These are phyloP conservation scores for Podospora bellae-mahoneyi DNA, from an alignment of 495 filamentous ascomycete species.

Conservation along the genomic window DNA sequence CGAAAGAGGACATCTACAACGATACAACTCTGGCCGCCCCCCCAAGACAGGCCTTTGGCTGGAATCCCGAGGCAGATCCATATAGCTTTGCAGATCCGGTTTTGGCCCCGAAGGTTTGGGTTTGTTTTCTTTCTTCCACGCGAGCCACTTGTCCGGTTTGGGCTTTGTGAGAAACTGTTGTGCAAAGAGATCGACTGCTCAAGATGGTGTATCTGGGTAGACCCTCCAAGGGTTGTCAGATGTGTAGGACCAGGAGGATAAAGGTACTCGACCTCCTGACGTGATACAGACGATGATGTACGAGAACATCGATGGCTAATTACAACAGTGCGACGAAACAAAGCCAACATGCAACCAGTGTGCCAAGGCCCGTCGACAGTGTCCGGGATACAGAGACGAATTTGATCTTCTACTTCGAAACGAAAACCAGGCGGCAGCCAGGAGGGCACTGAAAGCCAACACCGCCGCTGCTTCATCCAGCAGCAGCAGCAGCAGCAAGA, in stretches of 20 bases:
- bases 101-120: background rate
- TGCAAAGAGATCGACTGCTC: background rate
- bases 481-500: slow-evolving; percentile 7
- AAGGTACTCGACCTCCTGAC: slow-evolving; percentile 51
- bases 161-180: background rate
- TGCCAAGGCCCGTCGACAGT: slow-evolving; percentile 59
- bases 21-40: background rate
- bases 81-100: background rate
- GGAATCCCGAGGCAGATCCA: background rate
- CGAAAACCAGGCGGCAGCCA: slow-evolving; percentile 59
- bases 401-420: slow-evolving; percentile 68
- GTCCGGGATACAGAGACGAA: slow-evolving; percentile 66
- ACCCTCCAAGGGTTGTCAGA: slow-evolving; percentile 69
- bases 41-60: background rate
- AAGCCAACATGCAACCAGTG: slow-evolving; percentile 68
- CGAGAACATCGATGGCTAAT: background rate
- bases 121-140: background rate
- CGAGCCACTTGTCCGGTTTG: background rate
- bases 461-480: slow-evolving; percentile 9
- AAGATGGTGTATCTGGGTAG: slow-evolving; percentile 72
- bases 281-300: background rate
- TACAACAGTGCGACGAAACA: slow-evolving; percentile 61
- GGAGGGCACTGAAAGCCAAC: slow-evolving; percentile 44
- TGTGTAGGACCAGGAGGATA: slow-evolving; percentile 66
- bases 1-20: background rate